Evolutionary conservation across 345 rosid genomes (phyloP).

Genomic region (Salix brachista): DNA sequence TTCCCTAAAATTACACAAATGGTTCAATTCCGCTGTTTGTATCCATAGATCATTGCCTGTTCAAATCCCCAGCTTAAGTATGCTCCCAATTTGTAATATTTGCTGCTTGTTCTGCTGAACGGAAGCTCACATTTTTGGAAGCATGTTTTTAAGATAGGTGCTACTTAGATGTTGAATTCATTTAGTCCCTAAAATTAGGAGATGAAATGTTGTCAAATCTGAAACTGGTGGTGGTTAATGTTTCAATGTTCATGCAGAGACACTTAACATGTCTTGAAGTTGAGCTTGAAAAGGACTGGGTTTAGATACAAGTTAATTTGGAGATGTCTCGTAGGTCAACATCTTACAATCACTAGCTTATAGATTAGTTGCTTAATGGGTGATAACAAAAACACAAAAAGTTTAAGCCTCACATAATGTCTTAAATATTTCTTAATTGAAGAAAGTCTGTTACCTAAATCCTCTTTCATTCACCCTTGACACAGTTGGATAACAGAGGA

Average conservation of each 20-base stretch:
- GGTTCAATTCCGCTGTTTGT: background rate
- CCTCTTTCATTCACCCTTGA: constrained; percentile 9
- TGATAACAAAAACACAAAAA: background rate
- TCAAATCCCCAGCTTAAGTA: background rate
- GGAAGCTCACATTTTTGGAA: background rate
- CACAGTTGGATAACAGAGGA: constrained; percentile 96
- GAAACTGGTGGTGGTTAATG: background rate
- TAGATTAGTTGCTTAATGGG: background rate
- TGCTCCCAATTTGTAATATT: background rate
- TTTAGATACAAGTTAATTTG: background rate
- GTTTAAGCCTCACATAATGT: background rate
- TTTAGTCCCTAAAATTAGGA: background rate
- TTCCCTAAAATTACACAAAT: background rate
- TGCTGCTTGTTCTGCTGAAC: background rate
- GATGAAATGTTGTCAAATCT: background rate
- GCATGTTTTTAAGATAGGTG: background rate
- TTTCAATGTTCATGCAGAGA: background rate
- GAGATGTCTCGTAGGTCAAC: background rate
- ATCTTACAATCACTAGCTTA: background rate
- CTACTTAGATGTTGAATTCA: background rate
- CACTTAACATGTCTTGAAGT: background rate
- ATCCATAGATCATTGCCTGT: background rate
- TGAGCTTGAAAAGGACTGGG: background rate
- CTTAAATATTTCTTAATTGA: background rate
- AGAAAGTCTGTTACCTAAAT: background rate